Conservation (phyloP, 2,329 filamentous ascomycete genomes). For the Colletotrichum phormii region DNA sequence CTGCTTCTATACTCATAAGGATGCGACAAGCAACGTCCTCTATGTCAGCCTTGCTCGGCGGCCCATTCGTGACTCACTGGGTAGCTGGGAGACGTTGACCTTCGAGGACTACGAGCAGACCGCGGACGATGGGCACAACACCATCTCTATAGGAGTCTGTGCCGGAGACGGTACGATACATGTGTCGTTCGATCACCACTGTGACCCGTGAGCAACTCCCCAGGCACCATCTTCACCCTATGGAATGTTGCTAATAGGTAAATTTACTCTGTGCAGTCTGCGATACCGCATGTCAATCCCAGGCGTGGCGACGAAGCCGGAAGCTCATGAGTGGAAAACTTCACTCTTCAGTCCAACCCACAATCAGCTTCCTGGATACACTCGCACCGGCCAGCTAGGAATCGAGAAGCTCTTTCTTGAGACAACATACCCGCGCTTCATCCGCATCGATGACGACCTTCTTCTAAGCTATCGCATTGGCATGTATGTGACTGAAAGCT, state of each 20-base stretch:
- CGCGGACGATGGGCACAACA: slow-evolving; percentile 35
- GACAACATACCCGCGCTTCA: slow-evolving; percentile 28
- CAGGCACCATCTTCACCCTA: not conserved
- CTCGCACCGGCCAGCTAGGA: slow-evolving; percentile 26
- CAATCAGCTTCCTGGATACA: slow-evolving; percentile 29
- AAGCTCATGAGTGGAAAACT: slow-evolving; percentile 15
- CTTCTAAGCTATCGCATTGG: slow-evolving; percentile 32
- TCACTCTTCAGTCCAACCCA: slow-evolving; percentile 32
- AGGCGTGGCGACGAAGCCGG: slow-evolving; percentile 21
- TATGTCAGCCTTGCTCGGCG: slow-evolving; percentile 26
- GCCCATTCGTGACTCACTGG: not conserved
- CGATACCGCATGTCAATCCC: slow-evolving; percentile 28
- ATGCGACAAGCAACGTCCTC: slow-evolving; percentile 9
- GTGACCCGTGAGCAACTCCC: slow-evolving; percentile 27
- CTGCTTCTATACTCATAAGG: slow-evolving; percentile 28
- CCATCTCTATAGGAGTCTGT: slow-evolving; percentile 30
- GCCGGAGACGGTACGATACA: slow-evolving; percentile 27
- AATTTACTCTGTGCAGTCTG: not conserved
- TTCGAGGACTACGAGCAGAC: slow-evolving; percentile 33
- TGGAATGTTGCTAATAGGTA: not conserved
- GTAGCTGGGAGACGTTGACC: slow-evolving; percentile 21
- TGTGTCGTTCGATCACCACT: slow-evolving; percentile 33
- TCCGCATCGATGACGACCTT: slow-evolving; percentile 21
- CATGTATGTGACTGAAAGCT: slow-evolving; percentile 4
- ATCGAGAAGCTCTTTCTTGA: slow-evolving; percentile 32